Base-by-base conservation (phyloP, 495 filamentous ascomycete genomes). In the Bacidia rubella region DNA sequence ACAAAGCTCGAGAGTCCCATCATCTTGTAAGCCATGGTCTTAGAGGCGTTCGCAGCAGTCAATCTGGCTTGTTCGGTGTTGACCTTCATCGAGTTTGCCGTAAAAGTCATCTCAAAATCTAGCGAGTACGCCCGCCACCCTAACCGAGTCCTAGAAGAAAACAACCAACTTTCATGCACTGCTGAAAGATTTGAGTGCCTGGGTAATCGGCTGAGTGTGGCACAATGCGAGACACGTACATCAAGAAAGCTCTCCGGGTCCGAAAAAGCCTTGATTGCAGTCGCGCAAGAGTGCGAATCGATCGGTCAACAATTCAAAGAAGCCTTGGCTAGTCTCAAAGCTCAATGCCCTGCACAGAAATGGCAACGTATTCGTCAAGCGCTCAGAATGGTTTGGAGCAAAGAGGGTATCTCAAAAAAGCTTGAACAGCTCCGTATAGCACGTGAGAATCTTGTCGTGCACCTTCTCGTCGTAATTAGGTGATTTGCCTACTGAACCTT, bases 31-130 rank as follows among this genome's bases (percentile, higher is more conserved):
- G 19, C 19, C 41, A 50, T 47, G 17, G 48, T 47, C 5, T 23
- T 53, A n/a, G 54, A 56, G 7, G 25, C 49, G 20, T 20, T 53
- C 11, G 40, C 38, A 9, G 54, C 54, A 4, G 19, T 63, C 17
- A 53, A 52, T 15, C 38, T 63, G n/a, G 60, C 59, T 1, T 53
- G 52, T 17, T 55, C 55, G 25, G 32, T 61, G 2, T 45, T 63
- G 23, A 50, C 58, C 21, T 63, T 63, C 46, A 51, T 63, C 24
- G 55, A 63, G 15, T 63, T 59, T 40, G 38, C 39, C 35, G 29
- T 25, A 1, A 53, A 57, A 21, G 17, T 63, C 2, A 29, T 61
- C 10, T 58, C 60, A 12, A 52, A 48, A n/a, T 51, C 47, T 10
- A 43, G 41, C 32, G 19, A 62, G 51, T 49, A 60, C 20, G 51